phyloP scores from a whole-genome alignment of 768 basidiomycete species.

The Pulveroboletus sp. region DNA sequence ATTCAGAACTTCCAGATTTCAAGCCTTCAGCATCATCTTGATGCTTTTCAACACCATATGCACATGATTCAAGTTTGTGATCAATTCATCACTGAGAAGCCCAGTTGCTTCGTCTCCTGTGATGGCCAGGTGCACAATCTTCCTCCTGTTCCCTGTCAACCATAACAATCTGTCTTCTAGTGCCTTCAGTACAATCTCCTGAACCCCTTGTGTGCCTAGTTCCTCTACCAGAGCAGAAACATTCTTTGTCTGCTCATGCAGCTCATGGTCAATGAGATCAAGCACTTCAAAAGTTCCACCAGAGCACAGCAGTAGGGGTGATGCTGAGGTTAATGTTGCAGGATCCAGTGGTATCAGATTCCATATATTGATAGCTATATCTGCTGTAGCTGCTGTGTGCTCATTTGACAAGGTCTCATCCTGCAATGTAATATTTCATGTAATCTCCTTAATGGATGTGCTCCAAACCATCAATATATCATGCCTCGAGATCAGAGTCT shows the following conservation, averaged over 20 bases:
- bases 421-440: too few species aligned
- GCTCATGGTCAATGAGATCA: background rate
- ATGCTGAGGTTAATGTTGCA: too few species aligned
- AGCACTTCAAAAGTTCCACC: too few species aligned
- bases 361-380: too few species aligned
- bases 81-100: background rate
- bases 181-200: background rate
- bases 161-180: background rate
- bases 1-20: background rate
- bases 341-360: too few species aligned
- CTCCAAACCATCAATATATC: too few species aligned
- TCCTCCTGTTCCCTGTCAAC: background rate
- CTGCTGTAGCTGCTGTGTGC: too few species aligned
- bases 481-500: too few species aligned
- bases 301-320: too few species aligned
- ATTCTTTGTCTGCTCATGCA: background rate
- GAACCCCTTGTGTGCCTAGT: background rate
- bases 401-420: too few species aligned
- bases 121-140: background rate
- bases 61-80: background rate
- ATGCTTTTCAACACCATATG: background rate
- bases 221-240: background rate
- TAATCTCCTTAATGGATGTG: too few species aligned
- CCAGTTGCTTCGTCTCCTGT: background rate
- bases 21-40: background rate